phyloP scores from a whole-genome alignment of 108 stramenopile species.

The Epithemia pelagica region DNA sequence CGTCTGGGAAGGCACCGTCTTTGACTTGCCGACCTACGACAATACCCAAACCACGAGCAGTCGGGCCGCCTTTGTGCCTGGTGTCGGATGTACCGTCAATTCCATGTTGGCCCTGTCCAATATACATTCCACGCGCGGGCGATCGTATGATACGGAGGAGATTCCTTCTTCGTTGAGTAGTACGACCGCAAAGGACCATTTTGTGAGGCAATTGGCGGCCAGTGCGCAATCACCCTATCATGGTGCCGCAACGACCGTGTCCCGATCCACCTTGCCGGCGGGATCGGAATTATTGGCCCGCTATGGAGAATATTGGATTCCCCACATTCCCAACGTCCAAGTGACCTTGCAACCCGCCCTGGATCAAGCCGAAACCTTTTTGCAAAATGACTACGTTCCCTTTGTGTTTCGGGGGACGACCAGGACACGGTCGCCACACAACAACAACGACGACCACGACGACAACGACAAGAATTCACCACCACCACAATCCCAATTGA shows the following conservation, averaged over 20 bases:
- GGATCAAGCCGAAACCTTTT: constrained; percentile 33
- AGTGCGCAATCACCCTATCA: constrained; percentile 66
- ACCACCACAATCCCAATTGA: neutral
- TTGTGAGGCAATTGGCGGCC: no score
- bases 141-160: constrained; percentile 36
- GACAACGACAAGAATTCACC: neutral
- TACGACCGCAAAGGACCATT: no score
- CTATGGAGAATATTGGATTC: constrained; percentile 66
- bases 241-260: constrained; percentile 25
- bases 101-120: constrained; percentile 35
- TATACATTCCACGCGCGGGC: constrained; percentile 25
- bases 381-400: constrained; percentile 11
- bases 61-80: constrained; percentile 38
- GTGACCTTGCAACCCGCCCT: constrained; percentile 29
- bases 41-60: constrained; percentile 12
- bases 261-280: constrained; percentile 20
- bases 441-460: neutral
- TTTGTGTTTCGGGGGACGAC: constrained; percentile 14
- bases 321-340: constrained; percentile 25
- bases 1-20: constrained; percentile 38
- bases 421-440: constrained; percentile 4
- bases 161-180: constrained; percentile 26
- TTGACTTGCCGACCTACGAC: constrained; percentile 25
- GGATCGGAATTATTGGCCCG: constrained; percentile 51
- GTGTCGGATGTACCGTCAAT: constrained; percentile 53